Evolutionary conservation across 2,329 filamentous ascomycete species (phyloP).

Genomic region (Fusarium udum): DNA sequence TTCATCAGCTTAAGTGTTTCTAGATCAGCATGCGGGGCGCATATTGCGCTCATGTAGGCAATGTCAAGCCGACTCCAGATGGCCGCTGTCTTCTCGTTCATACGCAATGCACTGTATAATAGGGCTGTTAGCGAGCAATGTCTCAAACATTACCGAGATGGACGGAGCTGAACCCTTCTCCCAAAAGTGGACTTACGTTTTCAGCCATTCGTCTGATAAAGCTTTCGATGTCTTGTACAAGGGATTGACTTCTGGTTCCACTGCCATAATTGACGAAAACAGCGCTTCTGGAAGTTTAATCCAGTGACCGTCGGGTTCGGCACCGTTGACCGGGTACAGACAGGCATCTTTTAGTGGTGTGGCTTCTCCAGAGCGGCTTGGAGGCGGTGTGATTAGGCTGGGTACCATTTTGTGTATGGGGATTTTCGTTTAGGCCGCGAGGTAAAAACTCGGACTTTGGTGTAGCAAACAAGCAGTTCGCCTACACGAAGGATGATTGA

Average conservation of each 20-base stretch:
- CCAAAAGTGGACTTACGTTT: constrained; percentile 3
- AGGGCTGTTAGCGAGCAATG: constrained; percentile 1
- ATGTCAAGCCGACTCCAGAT: constrained; percentile 19
- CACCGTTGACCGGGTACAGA: background rate
- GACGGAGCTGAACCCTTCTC: background rate
- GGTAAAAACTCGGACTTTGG: background rate
- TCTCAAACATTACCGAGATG: background rate
- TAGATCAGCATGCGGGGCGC: constrained; percentile 18
- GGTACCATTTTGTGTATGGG: constrained; percentile 2
- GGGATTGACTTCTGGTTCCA: constrained; percentile 19
- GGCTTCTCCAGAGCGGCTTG: constrained; percentile 13
- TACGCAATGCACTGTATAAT: constrained; percentile 5
- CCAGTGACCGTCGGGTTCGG: constrained; percentile 9
- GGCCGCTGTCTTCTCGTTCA: constrained; percentile 19
- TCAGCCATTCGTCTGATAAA: constrained; percentile 17
- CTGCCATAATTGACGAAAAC: constrained; percentile 23
- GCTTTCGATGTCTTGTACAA: constrained; percentile 20
- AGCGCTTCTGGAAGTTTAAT: constrained; percentile 17
- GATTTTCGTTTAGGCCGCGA: background rate
- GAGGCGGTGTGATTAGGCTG: constrained; percentile 19
- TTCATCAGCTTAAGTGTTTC: constrained; percentile 26
- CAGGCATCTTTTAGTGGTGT: background rate
- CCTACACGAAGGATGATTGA: background rate
- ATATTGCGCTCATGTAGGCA: constrained; percentile 26
- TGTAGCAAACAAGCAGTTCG: background rate